Conservation (phyloP, 805 yeast genomes). For the Priceomyces castillae region DNA sequence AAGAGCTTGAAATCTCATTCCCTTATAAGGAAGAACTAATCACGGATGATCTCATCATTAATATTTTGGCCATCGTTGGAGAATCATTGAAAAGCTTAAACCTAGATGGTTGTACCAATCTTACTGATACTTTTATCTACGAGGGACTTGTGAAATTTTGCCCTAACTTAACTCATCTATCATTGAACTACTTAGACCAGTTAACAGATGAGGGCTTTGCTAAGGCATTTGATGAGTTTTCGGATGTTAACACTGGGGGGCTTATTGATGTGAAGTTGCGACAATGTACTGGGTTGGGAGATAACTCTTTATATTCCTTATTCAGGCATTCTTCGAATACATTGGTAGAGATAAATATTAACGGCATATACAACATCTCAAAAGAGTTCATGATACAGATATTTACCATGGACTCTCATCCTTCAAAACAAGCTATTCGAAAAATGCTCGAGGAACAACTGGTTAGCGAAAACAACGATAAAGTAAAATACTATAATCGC, state of each 20-base stretch:
- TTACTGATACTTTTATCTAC: constrained; percentile 61
- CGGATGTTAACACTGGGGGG: constrained; percentile 47
- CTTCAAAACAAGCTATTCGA: constrained; percentile 8
- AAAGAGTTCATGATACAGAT: constrained; percentile 47
- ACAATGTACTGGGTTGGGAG: constrained; percentile 65
- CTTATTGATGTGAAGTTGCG: constrained; percentile 58
- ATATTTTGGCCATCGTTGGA: constrained; percentile 61
- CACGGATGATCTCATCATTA: constrained; percentile 63
- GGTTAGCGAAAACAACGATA: constrained; percentile 8
- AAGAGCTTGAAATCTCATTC: constrained; percentile 61
- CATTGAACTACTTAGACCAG: constrained; percentile 58
- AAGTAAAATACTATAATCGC: constrained; percentile 14
- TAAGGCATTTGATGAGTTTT: constrained; percentile 57
- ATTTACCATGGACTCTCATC: constrained; percentile 35
- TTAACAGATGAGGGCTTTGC: constrained; percentile 68
- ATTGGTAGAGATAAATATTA: constrained; percentile 66
- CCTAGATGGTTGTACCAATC: constrained; percentile 68
- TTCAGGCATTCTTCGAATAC: constrained; percentile 63
- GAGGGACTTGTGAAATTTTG: constrained; percentile 63
- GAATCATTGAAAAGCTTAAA: constrained; percentile 53
- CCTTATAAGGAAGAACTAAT: constrained; percentile 66
- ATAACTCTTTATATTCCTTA: constrained; percentile 57
- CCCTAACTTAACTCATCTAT: constrained; percentile 52
- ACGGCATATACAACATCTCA: constrained; percentile 64
- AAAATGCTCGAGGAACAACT: constrained; percentile 6